Conservation (phyloP, 345 rosid species). For the Bruguiera parviflora region DNA sequence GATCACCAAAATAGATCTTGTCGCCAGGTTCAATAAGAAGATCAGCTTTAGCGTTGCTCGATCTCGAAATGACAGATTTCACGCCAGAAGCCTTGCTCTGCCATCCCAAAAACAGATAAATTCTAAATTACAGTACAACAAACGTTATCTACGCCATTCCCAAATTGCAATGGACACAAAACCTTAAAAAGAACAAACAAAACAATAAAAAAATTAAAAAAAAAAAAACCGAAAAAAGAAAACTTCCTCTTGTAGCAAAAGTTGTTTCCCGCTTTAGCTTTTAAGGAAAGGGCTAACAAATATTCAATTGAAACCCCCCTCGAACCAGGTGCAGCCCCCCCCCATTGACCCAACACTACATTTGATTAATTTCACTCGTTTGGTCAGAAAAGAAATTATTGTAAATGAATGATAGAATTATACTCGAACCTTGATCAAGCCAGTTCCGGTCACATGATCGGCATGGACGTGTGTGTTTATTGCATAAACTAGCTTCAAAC, state of each 20-base stretch:
- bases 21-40: constrained; percentile 64
- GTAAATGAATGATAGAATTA: neutral
- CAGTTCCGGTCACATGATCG: constrained; percentile 93
- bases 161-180: neutral
- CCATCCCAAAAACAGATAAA: constrained; percentile 11
- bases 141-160: no score
- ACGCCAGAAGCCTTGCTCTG: constrained; percentile 60
- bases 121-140: neutral
- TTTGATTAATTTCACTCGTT: no score
- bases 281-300: no score
- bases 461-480: constrained; percentile 98
- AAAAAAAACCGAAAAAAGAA: no score
- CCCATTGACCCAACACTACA: no score
- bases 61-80: constrained; percentile 73
- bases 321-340: no score
- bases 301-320: no score
- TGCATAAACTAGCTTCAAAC: constrained; percentile 73
- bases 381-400: no score
- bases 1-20: constrained; percentile 57
- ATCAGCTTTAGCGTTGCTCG: constrained; percentile 82
- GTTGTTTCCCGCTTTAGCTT: no score
- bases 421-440: constrained; percentile 69
- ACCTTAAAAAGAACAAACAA: neutral
- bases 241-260: neutral
- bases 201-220: no score